These are phyloP conservation scores for Paratinospora sagittata DNA, from an alignment of 164 flowering plant genomes.

Conservation along the genomic window DNA sequence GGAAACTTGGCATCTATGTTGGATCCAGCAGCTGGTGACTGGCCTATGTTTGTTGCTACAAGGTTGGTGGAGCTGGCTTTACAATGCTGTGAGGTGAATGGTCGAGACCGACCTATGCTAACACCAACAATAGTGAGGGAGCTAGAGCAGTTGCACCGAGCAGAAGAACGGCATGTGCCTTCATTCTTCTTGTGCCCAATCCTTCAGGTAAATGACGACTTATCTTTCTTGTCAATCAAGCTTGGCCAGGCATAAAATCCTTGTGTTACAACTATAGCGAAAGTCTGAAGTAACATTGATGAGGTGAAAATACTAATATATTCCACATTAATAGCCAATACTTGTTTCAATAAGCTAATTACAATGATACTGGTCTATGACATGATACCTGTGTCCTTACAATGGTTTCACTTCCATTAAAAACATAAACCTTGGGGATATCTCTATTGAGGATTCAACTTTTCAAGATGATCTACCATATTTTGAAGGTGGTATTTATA, in stretches of 20 bases:
- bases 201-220: slow-evolving; percentile 43
- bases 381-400: too few relatives aligned
- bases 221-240: background rate
- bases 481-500: background rate
- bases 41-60: slow-evolving; percentile 50
- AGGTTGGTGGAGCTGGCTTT: slow-evolving; percentile 57
- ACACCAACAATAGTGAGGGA: slow-evolving; percentile 55
- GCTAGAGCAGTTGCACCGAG: slow-evolving; percentile 47
- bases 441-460: background rate
- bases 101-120: slow-evolving; percentile 59
- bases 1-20: slow-evolving; percentile 44
- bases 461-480: background rate
- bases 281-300: background rate
- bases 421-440: background rate
- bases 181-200: slow-evolving; percentile 81
- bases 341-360: background rate
- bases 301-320: background rate
- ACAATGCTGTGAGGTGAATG: slow-evolving; percentile 51
- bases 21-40: slow-evolving; percentile 73
- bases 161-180: slow-evolving; percentile 64
- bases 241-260: background rate
- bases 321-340: background rate
- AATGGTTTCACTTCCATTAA: too few relatives aligned
- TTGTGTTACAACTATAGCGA: background rate
- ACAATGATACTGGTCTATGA: background rate